These are phyloP conservation scores for Aspergillus sp. DNA, from an alignment of 2,329 filamentous ascomycete genomes.

Conservation along the genomic window DNA sequence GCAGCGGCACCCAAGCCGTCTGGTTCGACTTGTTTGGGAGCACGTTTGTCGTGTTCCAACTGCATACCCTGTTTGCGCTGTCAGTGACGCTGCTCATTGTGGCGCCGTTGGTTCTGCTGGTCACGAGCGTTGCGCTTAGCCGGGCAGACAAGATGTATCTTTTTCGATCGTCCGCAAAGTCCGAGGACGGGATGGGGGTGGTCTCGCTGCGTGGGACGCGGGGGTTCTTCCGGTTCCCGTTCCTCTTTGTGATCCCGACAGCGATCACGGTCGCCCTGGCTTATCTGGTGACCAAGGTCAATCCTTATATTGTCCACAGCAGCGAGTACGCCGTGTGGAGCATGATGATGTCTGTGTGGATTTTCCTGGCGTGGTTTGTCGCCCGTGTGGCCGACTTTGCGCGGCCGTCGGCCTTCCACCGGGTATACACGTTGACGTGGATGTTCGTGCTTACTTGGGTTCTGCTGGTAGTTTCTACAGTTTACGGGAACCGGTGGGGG, in stretches of 20 bases:
- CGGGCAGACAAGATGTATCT: slow-evolving; percentile 83
- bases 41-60: slow-evolving; percentile 72
- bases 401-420: slow-evolving; percentile 81
- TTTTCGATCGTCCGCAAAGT: slow-evolving; percentile 66
- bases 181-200: slow-evolving; percentile 60
- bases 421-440: slow-evolving; percentile 80
- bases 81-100: slow-evolving; percentile 80
- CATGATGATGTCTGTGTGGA: slow-evolving; percentile 80
- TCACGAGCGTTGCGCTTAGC: slow-evolving; percentile 67
- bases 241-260: slow-evolving; percentile 68
- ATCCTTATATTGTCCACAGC: slow-evolving; percentile 88
- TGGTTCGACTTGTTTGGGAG: slow-evolving; percentile 94
- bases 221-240: slow-evolving; percentile 80
- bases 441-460: slow-evolving; percentile 74
- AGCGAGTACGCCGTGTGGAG: slow-evolving; percentile 84
- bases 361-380: slow-evolving; percentile 79
- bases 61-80: slow-evolving; percentile 84
- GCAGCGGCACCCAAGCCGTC: slow-evolving; percentile 67
- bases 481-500: slow-evolving; percentile 72
- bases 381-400: slow-evolving; percentile 74
- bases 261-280: slow-evolving; percentile 70
- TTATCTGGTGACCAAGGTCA: slow-evolving; percentile 75
- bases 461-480: slow-evolving; percentile 67
- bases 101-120: slow-evolving; percentile 69
- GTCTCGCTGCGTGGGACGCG: slow-evolving; percentile 71